Conservation (phyloP, 192 early-diverging fungal species). For the Entomortierella parvispora region DNA sequence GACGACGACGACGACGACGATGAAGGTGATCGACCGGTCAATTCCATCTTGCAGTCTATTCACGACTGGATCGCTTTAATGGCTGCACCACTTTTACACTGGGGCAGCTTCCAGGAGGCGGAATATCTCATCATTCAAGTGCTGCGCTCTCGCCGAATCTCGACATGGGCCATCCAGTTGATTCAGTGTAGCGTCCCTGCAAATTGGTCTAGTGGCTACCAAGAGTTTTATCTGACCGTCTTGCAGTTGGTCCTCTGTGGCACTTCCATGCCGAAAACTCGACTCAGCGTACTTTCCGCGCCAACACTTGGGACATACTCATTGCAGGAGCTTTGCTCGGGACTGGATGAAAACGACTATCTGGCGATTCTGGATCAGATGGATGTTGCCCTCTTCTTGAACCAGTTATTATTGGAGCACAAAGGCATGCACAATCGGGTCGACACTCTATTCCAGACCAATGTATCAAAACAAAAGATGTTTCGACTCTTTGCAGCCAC, state of each 20-base stretch:
- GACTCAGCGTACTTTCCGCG: background rate
- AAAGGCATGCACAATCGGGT: slow-evolving; percentile 25
- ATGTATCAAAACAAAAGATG: slow-evolving; percentile 31
- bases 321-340: slow-evolving; percentile 6
- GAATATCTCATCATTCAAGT: slow-evolving; percentile 41
- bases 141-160: slow-evolving; percentile 8
- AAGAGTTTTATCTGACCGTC: slow-evolving; percentile 24
- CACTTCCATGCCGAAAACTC: background rate
- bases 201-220: slow-evolving; percentile 21
- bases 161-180: slow-evolving; percentile 23
- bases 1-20: background rate
- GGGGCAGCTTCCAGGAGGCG: slow-evolving; percentile 11
- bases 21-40: background rate
- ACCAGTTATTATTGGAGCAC: slow-evolving; percentile 36
- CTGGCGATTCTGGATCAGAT: slow-evolving; percentile 56
- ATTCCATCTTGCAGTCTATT: slow-evolving; percentile 28
- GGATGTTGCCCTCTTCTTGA: slow-evolving; percentile 43
- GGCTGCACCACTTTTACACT: slow-evolving; percentile 19
- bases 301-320: background rate
- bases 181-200: slow-evolving; percentile 34
- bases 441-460: slow-evolving; percentile 23
- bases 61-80: slow-evolving; percentile 39
- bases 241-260: slow-evolving; percentile 40
- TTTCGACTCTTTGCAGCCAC: slow-evolving; percentile 24
- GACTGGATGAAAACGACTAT: slow-evolving; percentile 54